Evolutionary conservation across 371 early-diverging fungal genomes (phyloP).

Genomic region (Mucor irregularis): DNA sequence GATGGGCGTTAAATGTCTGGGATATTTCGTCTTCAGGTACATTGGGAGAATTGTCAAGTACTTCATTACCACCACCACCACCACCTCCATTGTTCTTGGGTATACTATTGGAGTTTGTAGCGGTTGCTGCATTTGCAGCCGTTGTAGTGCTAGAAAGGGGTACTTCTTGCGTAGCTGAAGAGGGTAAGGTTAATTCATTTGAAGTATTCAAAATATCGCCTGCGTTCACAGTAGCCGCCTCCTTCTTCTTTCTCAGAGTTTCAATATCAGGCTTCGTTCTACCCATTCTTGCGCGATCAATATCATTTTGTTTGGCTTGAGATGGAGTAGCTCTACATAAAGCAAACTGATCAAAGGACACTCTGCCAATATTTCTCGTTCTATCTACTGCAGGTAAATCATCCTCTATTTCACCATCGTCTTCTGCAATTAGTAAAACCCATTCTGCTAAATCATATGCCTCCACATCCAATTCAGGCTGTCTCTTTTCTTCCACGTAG

Average conservation of each 20-base stretch:
- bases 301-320: constrained; percentile 58
- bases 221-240: background rate
- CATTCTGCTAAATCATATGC: constrained; percentile 73
- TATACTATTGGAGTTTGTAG: background rate
- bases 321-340: constrained; percentile 77
- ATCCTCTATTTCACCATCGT: constrained; percentile 94
- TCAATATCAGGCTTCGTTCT: constrained; percentile 33
- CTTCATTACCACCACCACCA: no score
- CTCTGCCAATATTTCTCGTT: constrained; percentile 79
- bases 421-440: constrained; percentile 91
- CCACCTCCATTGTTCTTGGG: no score
- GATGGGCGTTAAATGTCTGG: constrained; percentile 20
- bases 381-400: constrained; percentile 95
- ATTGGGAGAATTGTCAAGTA: background rate
- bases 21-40: background rate
- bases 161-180: constrained; percentile 6
- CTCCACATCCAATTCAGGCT: constrained; percentile 65
- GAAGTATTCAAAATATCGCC: background rate
- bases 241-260: constrained; percentile 25
- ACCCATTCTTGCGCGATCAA: constrained; percentile 44
- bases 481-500: constrained; percentile 69
- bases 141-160: no score
- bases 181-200: background rate
- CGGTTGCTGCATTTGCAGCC: constrained; percentile 27
- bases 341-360: constrained; percentile 90